These are phyloP conservation scores for Scytalidium lignicola DNA, from an alignment of 2,329 filamentous ascomycete genomes.

Conservation along the genomic window DNA sequence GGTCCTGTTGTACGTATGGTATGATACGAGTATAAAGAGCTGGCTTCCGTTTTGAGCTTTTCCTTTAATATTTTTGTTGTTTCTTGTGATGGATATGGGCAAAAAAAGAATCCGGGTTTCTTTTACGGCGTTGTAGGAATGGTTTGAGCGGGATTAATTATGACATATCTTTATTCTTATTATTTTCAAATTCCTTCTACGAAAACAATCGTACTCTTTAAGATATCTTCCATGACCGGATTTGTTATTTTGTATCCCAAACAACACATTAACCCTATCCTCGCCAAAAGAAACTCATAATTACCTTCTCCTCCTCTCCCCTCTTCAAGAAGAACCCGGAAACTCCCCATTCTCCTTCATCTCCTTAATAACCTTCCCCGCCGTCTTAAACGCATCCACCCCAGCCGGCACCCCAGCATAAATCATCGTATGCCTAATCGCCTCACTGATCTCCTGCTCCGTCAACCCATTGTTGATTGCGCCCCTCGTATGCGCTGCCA, in stretches of 20 bases:
- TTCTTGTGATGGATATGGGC: neutral
- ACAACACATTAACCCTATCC: no score
- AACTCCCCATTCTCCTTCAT: conserved; percentile 13
- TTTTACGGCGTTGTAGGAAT: neutral
- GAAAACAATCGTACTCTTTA: no score
- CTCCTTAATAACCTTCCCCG: conserved; percentile 24
- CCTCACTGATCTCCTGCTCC: conserved; percentile 60
- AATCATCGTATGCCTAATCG: conserved; percentile 40
- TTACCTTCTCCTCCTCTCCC: neutral
- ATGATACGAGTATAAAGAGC: neutral
- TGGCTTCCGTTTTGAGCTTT: neutral
- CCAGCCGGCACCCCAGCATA: conserved; percentile 41
- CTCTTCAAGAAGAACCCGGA: neutral
- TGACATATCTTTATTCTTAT: neutral
- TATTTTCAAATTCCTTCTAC: neutral
- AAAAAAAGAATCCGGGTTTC: neutral
- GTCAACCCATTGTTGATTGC: conserved; percentile 58
- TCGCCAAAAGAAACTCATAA: no score
- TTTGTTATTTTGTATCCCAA: no score
- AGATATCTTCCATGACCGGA: no score
- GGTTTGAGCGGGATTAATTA: neutral
- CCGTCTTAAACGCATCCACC: conserved; percentile 33
- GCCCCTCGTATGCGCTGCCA: conserved; percentile 56
- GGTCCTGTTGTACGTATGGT: neutral
- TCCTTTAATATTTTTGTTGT: no score